phyloP scores from a whole-genome alignment of 139 green algal species.

The Gonium pectorale region DNA sequence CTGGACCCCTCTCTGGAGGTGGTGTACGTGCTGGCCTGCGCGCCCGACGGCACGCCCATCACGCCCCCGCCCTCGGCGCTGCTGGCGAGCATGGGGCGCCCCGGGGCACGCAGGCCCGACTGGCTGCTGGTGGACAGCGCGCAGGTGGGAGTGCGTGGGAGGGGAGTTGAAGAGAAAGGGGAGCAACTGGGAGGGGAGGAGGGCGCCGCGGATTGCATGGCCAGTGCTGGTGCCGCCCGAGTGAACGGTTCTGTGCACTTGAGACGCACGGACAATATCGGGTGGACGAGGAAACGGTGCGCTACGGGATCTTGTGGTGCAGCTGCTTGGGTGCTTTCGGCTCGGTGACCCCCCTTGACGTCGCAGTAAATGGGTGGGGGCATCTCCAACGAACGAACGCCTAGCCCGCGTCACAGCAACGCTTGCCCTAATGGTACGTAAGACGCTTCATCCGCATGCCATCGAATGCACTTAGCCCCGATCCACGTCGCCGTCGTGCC shows the following conservation, averaged over 20 bases:
- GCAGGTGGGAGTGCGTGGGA: slow-evolving; percentile 42
- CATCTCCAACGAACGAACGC: no score
- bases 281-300: not conserved
- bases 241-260: no score
- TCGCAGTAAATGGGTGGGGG: not conserved
- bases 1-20: slow-evolving; percentile 56
- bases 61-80: slow-evolving; percentile 20
- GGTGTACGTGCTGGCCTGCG: slow-evolving; percentile 81
- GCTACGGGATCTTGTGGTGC: no score
- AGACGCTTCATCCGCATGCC: no score
- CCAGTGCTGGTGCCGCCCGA: not conserved
- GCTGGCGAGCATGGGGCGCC: not conserved
- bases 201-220: no score
- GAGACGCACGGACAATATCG: not conserved
- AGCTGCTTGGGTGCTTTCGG: not conserved
- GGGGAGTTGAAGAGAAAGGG: no score
- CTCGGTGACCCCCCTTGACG: no score
- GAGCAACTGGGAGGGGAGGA: not conserved
- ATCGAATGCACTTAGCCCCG: no score
- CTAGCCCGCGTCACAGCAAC: no score
- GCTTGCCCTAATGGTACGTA: no score
- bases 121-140: slow-evolving; percentile 87
- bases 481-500: no score
- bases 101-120: slow-evolving; percentile 58
- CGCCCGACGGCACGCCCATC: slow-evolving; percentile 44